phyloP scores from a whole-genome alignment of 495 filamentous ascomycete species.

The Durotheca rogersii region DNA sequence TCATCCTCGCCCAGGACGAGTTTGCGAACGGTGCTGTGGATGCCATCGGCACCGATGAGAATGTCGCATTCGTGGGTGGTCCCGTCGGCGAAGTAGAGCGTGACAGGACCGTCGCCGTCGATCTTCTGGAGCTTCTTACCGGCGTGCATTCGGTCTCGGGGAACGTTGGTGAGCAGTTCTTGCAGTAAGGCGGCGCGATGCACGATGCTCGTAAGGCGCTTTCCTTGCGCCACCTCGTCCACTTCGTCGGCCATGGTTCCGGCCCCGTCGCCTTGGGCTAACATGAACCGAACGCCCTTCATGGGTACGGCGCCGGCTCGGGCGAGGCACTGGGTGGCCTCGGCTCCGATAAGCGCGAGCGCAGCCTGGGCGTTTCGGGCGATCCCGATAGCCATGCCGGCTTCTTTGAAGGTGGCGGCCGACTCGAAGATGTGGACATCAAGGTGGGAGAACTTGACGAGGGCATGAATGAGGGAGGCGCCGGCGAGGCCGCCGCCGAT shows the following conservation, averaged over 20 bases:
- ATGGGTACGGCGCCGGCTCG: constrained; percentile 31
- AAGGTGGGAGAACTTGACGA: constrained; percentile 35
- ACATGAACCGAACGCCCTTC: constrained; percentile 10
- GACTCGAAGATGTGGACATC: constrained; percentile 39
- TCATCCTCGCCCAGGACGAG: constrained; percentile 26
- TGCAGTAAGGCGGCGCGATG: constrained; percentile 25
- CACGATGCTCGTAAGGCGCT: too few relatives aligned
- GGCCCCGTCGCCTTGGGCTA: constrained; percentile 20
- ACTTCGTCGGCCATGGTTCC: constrained; percentile 13
- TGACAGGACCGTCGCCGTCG: too few relatives aligned
- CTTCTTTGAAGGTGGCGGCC: constrained; percentile 33
- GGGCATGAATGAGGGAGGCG: constrained; percentile 30
- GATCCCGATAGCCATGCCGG: constrained; percentile 32
- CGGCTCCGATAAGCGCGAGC: constrained; percentile 25
- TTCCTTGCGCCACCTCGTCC: too few relatives aligned
- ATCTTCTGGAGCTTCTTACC: too few relatives aligned
- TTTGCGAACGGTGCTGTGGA: constrained; percentile 23
- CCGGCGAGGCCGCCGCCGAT: constrained; percentile 39
- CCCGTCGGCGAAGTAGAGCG: constrained; percentile 28
- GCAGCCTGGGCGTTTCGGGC: constrained; percentile 23
- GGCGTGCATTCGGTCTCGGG: constrained; percentile 29
- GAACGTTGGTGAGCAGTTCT: constrained; percentile 24
- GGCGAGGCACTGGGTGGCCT: constrained; percentile 26
- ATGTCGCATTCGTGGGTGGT: constrained; percentile 30
- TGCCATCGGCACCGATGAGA: constrained; percentile 32